Evolutionary conservation across 163 green algal species (phyloP).

Genomic region (Scenedesmus sp.): DNA sequence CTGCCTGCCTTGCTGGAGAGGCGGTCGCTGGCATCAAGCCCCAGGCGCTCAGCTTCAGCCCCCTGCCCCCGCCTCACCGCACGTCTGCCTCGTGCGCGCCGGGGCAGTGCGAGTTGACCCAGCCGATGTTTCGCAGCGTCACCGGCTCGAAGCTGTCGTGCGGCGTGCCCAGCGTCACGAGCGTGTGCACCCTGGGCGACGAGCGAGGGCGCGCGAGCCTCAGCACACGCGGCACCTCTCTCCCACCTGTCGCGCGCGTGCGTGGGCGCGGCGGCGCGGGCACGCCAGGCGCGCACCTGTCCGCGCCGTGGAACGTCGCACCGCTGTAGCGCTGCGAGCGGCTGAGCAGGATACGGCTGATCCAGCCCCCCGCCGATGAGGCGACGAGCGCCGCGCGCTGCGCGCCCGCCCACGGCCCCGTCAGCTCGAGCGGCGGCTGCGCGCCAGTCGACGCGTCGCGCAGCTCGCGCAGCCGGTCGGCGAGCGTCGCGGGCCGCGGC

Average conservation of each 20-base stretch:
- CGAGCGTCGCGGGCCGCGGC: slow-evolving; percentile 10
- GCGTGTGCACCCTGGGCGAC: slow-evolving; percentile 40
- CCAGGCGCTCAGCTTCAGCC: neutral
- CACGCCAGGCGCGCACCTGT: neutral
- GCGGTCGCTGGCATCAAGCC: no score
- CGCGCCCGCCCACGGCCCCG: neutral
- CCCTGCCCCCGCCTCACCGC: neutral
- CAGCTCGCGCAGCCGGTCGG: slow-evolving; percentile 45
- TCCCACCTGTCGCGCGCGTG: no score
- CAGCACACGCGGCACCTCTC: no score
- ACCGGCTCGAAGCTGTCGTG: slow-evolving; percentile 49
- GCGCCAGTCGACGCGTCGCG: slow-evolving; percentile 38
- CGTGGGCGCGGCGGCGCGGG: no score
- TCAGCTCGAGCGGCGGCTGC: slow-evolving; percentile 10
- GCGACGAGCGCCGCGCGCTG: slow-evolving; percentile 46
- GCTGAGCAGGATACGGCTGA: slow-evolving; percentile 55
- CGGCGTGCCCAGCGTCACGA: slow-evolving; percentile 55
- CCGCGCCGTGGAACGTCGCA: slow-evolving; percentile 40
- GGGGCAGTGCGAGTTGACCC: slow-evolving; percentile 52
- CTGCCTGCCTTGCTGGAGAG: neutral
- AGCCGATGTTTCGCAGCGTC: slow-evolving; percentile 51
- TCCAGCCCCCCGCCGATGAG: slow-evolving; percentile 55
- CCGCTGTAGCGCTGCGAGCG: slow-evolving; percentile 36
- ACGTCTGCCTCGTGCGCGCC: slow-evolving; percentile 23
- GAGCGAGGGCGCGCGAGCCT: no score